Evolutionary conservation across 225 moss, liverwort and hornwort genomes (phyloP), one percentile per base, ranked within the genome.

Genomic region (Thuidium tamariscinum): DNA sequence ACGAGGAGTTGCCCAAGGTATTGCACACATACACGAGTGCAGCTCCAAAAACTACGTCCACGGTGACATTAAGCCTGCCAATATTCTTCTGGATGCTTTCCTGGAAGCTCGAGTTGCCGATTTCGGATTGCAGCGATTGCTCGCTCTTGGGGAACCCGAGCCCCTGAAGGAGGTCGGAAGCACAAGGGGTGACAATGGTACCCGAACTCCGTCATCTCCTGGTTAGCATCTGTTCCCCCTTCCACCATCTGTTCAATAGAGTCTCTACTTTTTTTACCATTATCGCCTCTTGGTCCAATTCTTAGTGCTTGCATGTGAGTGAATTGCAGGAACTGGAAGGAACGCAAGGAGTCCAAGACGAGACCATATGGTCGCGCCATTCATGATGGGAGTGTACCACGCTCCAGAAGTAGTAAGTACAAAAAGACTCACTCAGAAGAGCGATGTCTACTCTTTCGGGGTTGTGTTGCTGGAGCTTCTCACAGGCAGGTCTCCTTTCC

Each of bases 401-500:
- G 93, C 94, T 60, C 94, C 94, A 44, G 94, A 93, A 79, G 69
- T 86, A 5, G 61, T 23, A 13, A 81, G 65, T 61, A 56, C 82
- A 20, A 90, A 92, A 80, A 91, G 76, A 54, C 82, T 86, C 41
- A 94, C 82, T 69, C 93, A 95, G 84, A 93, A 93, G 89, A 86
- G 89, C 86, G 95, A 95, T 57, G 95, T 95, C 0, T 95, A 93
- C 87, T 93, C 95, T 22, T 95, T 94, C 65, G 95, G 95, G 65
- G 93, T 95, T 62, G 91, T 95, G 82, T 68, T 95, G 82, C 89
- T 94, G 48, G 95, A 95, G 92, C 85, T 95, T 87, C 94, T 95
- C 70, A 95, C 94, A 42, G 94, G 94, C 64, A 91, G 91, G 88
- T 94, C 94, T 44, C 93, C 94, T 20, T 90, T 90, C 48, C 84